A percentile compares a stretch with the other conserved stretches of the same genome.
phyloP scores from a whole-genome alignment of 371 early-diverging fungal genomes.

The Entomophthora muscae region DNA sequence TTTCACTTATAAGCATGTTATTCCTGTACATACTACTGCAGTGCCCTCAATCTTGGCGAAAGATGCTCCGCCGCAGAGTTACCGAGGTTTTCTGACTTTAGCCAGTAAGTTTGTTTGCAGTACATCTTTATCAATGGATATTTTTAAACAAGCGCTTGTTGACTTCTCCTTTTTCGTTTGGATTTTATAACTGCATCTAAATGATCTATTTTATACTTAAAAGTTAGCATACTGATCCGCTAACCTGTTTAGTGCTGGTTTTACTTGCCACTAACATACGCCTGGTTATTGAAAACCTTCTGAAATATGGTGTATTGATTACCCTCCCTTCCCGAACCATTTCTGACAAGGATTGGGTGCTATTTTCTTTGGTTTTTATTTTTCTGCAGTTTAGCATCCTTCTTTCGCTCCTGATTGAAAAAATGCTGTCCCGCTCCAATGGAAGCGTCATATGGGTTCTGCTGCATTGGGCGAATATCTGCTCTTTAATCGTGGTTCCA shows the following conservation, averaged over 20 bases:
- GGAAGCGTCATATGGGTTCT: constrained; percentile 5
- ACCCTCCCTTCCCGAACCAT: constrained; percentile 14
- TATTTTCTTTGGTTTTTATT: constrained; percentile 25
- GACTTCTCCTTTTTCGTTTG: no score
- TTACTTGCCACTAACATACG: constrained; percentile 68
- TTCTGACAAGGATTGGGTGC: constrained; percentile 31
- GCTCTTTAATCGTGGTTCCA: constrained; percentile 33
- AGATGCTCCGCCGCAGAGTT: constrained; percentile 58
- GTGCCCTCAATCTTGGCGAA: constrained; percentile 46
- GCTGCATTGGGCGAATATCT: constrained; percentile 34
- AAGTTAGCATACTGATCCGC: no score
- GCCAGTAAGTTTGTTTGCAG: constrained; percentile 50
- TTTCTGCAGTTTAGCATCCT: constrained; percentile 29
- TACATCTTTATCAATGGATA: no score
- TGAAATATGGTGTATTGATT: constrained; percentile 73
- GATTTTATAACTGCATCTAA: no score
- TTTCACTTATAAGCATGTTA: constrained; percentile 26
- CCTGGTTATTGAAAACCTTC: constrained; percentile 68
- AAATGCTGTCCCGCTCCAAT: constrained; percentile 9
- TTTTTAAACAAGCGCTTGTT: no score
- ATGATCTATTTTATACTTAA: no score
- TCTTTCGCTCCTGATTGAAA: constrained; percentile 35
- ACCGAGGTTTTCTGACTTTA: constrained; percentile 43
- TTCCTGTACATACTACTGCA: constrained; percentile 36
- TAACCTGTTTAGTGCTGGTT: constrained; percentile 63